Percentiles rank a stretch among this genome's conserved stretches.
Conservation (phyloP, 75 land plant species). For the Azolla pinnata region DNA sequence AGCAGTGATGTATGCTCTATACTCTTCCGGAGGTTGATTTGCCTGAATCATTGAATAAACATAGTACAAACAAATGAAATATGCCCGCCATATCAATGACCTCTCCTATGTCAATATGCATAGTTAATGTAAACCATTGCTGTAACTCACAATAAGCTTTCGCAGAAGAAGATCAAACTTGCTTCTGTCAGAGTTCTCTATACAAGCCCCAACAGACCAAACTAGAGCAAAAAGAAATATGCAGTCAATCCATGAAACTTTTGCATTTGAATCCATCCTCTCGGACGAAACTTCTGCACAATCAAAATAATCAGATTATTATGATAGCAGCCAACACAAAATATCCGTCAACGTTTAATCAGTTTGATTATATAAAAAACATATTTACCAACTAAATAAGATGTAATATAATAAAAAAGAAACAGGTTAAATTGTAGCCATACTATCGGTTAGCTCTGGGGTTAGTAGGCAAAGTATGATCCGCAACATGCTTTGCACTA, state of each 20-base stretch:
- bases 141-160: constrained; percentile 17
- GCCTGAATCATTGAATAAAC: constrained; percentile 13
- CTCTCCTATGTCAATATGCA: too few relatives aligned
- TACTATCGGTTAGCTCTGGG: constrained; percentile 26
- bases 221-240: constrained; percentile 21
- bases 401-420: neutral
- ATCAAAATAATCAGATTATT: neutral
- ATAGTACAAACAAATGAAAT: too few relatives aligned
- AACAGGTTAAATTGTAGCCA: neutral
- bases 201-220: constrained; percentile 23
- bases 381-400: too few relatives aligned
- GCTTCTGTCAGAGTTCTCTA: constrained; percentile 11
- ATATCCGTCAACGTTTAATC: too few relatives aligned
- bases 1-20: constrained; percentile 20
- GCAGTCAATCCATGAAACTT: constrained; percentile 21
- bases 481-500: constrained; percentile 19
- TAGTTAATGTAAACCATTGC: too few relatives aligned
- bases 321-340: too few relatives aligned
- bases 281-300: constrained; percentile 17
- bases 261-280: constrained; percentile 17
- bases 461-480: constrained; percentile 8
- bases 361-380: too few relatives aligned
- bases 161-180: constrained; percentile 21
- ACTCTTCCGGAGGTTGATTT: constrained; percentile 29
- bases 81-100: neutral